phyloP scores from a whole-genome alignment of 495 filamentous ascomycete species.

The Penicillium robsamsonii region DNA sequence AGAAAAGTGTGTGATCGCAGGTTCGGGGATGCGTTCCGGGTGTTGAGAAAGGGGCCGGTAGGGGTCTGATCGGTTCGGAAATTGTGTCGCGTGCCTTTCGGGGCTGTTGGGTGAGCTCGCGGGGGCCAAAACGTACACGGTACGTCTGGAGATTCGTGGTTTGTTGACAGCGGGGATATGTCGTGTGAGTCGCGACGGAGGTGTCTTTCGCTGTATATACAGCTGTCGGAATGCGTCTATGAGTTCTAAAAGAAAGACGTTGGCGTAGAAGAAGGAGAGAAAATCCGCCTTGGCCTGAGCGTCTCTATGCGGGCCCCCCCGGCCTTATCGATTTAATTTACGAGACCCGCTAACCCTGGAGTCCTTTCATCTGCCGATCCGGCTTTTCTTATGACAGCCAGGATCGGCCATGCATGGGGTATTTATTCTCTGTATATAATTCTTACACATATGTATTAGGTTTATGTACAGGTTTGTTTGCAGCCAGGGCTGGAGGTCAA shows the following conservation, averaged over 20 bases:
- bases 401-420: neutral
- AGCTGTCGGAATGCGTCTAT: neutral
- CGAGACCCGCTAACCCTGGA: slow-evolving; percentile 1
- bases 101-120: neutral
- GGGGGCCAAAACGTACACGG: slow-evolving; percentile 7
- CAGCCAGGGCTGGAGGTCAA: neutral
- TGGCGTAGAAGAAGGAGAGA: slow-evolving; percentile 13
- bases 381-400: neutral
- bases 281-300: slow-evolving; percentile 21
- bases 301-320: slow-evolving; percentile 29
- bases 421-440: neutral
- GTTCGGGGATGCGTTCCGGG: neutral
- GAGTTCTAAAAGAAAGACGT: neutral
- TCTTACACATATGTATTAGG: neutral
- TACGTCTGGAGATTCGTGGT: neutral
- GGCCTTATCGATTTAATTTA: slow-evolving; percentile 17
- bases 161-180: neutral
- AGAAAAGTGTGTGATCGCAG: neutral
- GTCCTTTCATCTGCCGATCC: slow-evolving; percentile 13
- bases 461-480: neutral
- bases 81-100: slow-evolving; percentile 9
- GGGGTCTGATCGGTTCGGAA: neutral
- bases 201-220: neutral
- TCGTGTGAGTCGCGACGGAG: neutral
- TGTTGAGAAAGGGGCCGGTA: neutral